Evolutionary conservation across 371 early-diverging fungal genomes (phyloP).

Genomic region (Coemansia sp.): DNA sequence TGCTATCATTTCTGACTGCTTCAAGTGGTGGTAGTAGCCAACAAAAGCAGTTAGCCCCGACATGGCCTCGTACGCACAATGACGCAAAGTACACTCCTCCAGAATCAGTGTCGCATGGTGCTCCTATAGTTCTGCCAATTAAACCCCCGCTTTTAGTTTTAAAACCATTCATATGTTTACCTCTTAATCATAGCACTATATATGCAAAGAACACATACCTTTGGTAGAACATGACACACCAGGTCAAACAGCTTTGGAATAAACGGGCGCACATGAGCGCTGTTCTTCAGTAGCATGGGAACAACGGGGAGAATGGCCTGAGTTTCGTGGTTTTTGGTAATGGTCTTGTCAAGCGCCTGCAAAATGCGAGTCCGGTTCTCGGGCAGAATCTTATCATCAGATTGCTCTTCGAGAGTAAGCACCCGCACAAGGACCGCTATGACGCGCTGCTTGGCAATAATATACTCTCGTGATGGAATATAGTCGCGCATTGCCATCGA

Average conservation of each 20-base stretch:
- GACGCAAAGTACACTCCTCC: conserved; percentile 16
- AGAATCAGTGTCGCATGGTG: neutral
- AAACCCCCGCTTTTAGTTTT: too few species aligned
- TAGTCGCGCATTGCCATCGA: conserved; percentile 17
- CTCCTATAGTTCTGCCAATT: conserved; percentile 2
- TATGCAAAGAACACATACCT: conserved; percentile 11
- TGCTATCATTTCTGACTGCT: conserved; percentile 24
- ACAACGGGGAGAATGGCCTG: conserved; percentile 31
- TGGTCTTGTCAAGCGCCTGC: conserved; percentile 15
- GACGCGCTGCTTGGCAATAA: conserved; percentile 10
- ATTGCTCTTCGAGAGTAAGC: conserved; percentile 11
- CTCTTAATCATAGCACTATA: too few species aligned
- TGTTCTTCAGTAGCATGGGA: conserved; percentile 26
- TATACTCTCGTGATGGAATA: conserved; percentile 7
- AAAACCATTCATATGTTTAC: too few species aligned
- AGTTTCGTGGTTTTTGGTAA: conserved; percentile 10
- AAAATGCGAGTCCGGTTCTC: conserved; percentile 18
- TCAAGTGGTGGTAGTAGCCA: conserved; percentile 35
- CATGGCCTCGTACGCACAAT: conserved; percentile 27
- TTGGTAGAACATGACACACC: conserved; percentile 29
- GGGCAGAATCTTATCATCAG: conserved; percentile 17
- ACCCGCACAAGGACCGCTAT: conserved; percentile 15
- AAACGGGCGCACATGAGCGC: conserved; percentile 29
- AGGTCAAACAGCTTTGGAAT: conserved; percentile 31
- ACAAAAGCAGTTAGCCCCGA: conserved; percentile 24